Evolutionary conservation across 2,329 filamentous ascomycete genomes (phyloP), one percentile per base, ranked within the genome.

Genomic region (Hypoxylon sp.): DNA sequence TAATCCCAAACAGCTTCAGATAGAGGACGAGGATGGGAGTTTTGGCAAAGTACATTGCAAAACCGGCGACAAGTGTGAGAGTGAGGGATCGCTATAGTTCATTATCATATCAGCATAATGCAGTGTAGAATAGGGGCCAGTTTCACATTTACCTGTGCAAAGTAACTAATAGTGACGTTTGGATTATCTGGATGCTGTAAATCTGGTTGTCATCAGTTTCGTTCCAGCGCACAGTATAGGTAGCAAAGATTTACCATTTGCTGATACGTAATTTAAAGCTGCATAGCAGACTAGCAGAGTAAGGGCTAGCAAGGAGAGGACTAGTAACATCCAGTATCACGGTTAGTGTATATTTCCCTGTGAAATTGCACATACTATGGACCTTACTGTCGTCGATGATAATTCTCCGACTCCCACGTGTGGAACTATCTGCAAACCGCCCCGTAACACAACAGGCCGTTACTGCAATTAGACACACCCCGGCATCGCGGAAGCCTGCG

Each of bases 41-140:
- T 37, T 59, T 59, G 9, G 54, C 35, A 14, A 59, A 37, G n/a
- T 59, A 59, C 54, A 48, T 59, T 17, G 54, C 19, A 14, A 48
- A 59, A 2, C 42, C 39, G 10, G 29, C 31, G 19, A 46, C 8
- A n/a, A 29, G n/a, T 5, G 53, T 57, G 31, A 57, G 39, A 13
- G 33, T 57, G 10, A 46, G 19, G n/a, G n/a, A 17, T 42, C 35
- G 26, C 53, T 57, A 5, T 55, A 10, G 11, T 54, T 42, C n/a
- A 9, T 19, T 31, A 31, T 31, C 11, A 26, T 26, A 26, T 53
- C 5, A 53, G 19, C 17, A 53, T 10, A 53, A 53, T 3, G 50
- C 8, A 22, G 31, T 13, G 13, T 11, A 3, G 14, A 29, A 19
- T 33, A n/a, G 10, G 29, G 19, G 14, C 5, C 14, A 9, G 0